Conservation (phyloP, 179 eudicot genomes). For the Camellia oleifera region DNA sequence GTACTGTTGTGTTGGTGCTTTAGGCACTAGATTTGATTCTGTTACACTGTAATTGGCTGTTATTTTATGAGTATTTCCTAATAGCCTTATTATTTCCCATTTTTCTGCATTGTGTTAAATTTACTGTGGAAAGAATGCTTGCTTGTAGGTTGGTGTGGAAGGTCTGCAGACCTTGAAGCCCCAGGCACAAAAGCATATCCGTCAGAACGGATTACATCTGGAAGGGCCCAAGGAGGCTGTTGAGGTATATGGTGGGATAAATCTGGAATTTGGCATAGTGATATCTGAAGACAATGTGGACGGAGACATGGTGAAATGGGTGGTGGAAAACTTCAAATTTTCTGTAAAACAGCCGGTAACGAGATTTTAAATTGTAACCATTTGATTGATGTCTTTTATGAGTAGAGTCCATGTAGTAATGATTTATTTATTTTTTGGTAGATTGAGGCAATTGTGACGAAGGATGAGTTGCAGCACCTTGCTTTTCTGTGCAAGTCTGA, state of each 20-base stretch:
- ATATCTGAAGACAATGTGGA: constrained; percentile 49
- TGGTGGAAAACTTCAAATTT: constrained; percentile 69
- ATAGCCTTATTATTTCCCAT: constrained; percentile 6
- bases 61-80: background rate
- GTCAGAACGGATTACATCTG: constrained; percentile 32
- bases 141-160: constrained; percentile 81
- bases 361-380: background rate
- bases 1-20: background rate
- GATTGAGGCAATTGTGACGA: constrained; percentile 95
- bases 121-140: constrained; percentile 11
- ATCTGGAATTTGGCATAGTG: constrained; percentile 65
- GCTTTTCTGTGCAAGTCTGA: constrained; percentile 79
- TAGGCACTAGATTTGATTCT: background rate
- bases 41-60: background rate
- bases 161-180: constrained; percentile 88
- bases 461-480: constrained; percentile 87
- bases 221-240: constrained; percentile 33
- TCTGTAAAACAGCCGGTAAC: constrained; percentile 85
- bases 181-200: constrained; percentile 35
- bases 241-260: constrained; percentile 62
- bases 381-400: constrained; percentile 8
- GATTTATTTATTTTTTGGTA: constrained; percentile 15
- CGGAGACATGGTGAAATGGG: constrained; percentile 49
- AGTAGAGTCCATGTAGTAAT: background rate
- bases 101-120: constrained; percentile 1